A percentile compares a stretch with the other conserved stretches of the same genome.
phyloP scores from a whole-genome alignment of 2,329 filamentous ascomycete genomes.

The Claviceps digitariae region DNA sequence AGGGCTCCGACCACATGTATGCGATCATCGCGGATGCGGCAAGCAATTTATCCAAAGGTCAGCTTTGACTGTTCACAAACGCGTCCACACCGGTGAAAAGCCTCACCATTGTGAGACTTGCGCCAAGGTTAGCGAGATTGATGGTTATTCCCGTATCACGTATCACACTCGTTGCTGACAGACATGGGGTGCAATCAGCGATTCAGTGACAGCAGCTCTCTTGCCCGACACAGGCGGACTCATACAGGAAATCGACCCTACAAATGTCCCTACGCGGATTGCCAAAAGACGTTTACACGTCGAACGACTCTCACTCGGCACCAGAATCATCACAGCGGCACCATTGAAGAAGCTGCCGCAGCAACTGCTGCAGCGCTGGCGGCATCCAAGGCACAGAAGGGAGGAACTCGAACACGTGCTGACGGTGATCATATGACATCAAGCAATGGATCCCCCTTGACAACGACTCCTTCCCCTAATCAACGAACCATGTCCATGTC shows the following conservation, averaged over 20 bases:
- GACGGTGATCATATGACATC: slow-evolving; percentile 55
- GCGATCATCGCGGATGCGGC: slow-evolving; percentile 74
- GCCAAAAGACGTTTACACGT: slow-evolving; percentile 95
- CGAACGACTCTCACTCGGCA: slow-evolving; percentile 90
- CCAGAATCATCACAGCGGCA: slow-evolving; percentile 91
- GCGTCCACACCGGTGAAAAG: slow-evolving; percentile 96
- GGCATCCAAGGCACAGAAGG: slow-evolving; percentile 26
- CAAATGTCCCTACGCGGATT: slow-evolving; percentile 94
- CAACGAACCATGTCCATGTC: slow-evolving; percentile 70
- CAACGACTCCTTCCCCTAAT: slow-evolving; percentile 75
- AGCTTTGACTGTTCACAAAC: slow-evolving; percentile 85
- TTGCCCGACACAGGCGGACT: slow-evolving; percentile 85
- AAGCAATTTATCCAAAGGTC: slow-evolving; percentile 98
- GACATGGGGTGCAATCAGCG: slow-evolving; percentile 41
- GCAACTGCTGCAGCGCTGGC: slow-evolving; percentile 80
- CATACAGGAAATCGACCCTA: slow-evolving; percentile 94
- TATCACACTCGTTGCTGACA: neutral
- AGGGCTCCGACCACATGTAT: slow-evolving; percentile 80
- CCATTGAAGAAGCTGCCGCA: slow-evolving; percentile 82
- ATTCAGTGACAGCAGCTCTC: slow-evolving; percentile 90
- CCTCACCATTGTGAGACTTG: slow-evolving; percentile 96
- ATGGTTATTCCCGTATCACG: neutral
- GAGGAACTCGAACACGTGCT: slow-evolving; percentile 40
- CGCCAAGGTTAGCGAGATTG: slow-evolving; percentile 58
- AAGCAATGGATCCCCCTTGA: slow-evolving; percentile 57